Base-by-base conservation (phyloP, 306 rosid species). In the Pterocarpus macrocarpus region DNA sequence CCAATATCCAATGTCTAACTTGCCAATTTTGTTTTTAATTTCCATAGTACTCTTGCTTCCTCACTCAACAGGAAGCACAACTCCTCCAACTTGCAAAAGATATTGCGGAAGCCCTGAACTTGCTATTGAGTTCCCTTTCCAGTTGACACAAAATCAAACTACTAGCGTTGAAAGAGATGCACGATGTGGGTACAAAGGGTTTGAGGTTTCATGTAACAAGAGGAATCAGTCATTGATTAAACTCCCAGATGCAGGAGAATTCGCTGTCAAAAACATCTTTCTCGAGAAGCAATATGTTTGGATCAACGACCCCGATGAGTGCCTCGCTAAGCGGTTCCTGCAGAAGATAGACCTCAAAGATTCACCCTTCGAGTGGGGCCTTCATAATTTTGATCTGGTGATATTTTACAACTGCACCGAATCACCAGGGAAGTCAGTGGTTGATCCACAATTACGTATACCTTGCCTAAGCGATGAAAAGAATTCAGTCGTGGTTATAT, bases 101-200 rank as follows among this genome's bases (percentile, higher is more conserved):
- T 55, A 5, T 4, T 86, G 90, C 45, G 22, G 64, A 2, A 5
- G 0, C 66, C 50, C 63, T 0, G 1, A 35, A 47, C 36, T 63
- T 4, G 11, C 11, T 1, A 68, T 88, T 17, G 55, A 41, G 11
- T 85, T 79, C 71, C 93, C 93, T n/a, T 87, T 83, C 69, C 39
- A 73, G 14, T 43, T 87, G 22, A 71, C 13, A 45, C 13, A 15
- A 2, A 5, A 2, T 1, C 34, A 47, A 5, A 52, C 75, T n/a
- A 65, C 75, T 5, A 16, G 6, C 1, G 57, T 14, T 13, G 57
- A 14, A 50, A n/a, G 15, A 14, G 15, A 15, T 11, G 57, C 8
- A 7, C 12, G 73, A 9, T 83, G 87, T 2, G 76, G 81, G 17
- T 75, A 64, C 67, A 59, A 73, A 1, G 76, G 78, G 0, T 85